These are phyloP conservation scores for Saccharomyces paradoxus DNA, from an alignment of 805 yeast species.

Conservation along the genomic window DNA sequence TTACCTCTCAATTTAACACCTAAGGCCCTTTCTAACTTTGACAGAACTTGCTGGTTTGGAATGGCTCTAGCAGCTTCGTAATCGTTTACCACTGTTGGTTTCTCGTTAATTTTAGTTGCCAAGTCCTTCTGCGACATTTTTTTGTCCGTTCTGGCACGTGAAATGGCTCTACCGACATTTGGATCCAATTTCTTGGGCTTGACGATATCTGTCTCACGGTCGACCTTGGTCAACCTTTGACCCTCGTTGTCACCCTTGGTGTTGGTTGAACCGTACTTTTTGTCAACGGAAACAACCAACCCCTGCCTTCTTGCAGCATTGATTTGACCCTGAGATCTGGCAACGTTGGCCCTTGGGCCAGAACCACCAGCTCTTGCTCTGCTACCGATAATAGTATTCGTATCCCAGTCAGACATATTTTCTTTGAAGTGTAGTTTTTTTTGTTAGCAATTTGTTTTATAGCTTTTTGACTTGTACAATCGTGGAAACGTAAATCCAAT, in stretches of 20 bases:
- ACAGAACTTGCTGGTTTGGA: conserved; percentile 91
- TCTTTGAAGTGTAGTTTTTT: neutral
- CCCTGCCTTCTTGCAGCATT: conserved; percentile 95
- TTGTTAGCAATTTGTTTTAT: neutral
- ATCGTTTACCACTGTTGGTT: conserved; percentile 90
- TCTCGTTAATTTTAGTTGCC: conserved; percentile 92
- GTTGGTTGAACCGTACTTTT: conserved; percentile 70
- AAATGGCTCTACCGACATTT: conserved; percentile 80
- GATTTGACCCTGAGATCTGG: conserved; percentile 66
- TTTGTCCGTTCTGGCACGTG: conserved; percentile 80
- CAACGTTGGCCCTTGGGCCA: conserved; percentile 81
- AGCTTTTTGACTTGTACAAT: neutral
- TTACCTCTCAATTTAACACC: conserved; percentile 96
- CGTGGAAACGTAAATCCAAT: too few species aligned
- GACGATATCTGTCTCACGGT: conserved; percentile 87
- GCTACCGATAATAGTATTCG: conserved; percentile 80
- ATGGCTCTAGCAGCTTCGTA: conserved; percentile 95
- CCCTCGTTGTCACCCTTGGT: conserved; percentile 77
- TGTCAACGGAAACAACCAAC: conserved; percentile 80
- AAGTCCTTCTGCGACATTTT: conserved; percentile 89
- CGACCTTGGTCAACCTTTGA: conserved; percentile 87
- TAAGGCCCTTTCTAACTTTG: conserved; percentile 85
- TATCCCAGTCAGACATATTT: conserved; percentile 77
- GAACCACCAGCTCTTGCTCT: conserved; percentile 82
- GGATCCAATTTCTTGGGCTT: conserved; percentile 83